phyloP scores from a whole-genome alignment of 2,329 filamentous ascomycete species.

The Fusarium odoratissimum region DNA sequence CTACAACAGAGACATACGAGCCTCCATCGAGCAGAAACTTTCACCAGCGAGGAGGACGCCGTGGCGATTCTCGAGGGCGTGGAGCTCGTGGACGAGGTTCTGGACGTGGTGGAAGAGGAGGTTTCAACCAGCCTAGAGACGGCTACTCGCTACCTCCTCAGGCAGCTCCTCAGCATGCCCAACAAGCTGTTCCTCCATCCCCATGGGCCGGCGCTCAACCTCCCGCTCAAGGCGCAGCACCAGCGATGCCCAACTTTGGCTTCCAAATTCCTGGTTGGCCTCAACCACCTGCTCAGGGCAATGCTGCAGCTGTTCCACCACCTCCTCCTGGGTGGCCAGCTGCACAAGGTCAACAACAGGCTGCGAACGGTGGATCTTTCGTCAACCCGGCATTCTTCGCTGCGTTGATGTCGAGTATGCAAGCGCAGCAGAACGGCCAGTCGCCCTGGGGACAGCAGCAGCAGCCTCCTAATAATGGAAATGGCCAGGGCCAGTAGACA shows the following conservation, averaged over 20 bases:
- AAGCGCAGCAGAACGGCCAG: conserved; percentile 49
- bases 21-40: conserved; percentile 47
- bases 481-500: conserved; percentile 43
- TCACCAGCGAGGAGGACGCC: conserved; percentile 55
- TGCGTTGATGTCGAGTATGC: conserved; percentile 59
- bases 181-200: conserved; percentile 44
- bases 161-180: conserved; percentile 45
- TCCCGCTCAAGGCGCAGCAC: conserved; percentile 32
- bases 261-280: conserved; percentile 60
- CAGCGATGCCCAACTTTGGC: conserved; percentile 51
- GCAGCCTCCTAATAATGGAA: conserved; percentile 45
- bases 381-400: conserved; percentile 70
- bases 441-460: conserved; percentile 45
- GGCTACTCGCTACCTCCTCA: conserved; percentile 58
- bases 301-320: conserved; percentile 54
- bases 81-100: conserved; percentile 56
- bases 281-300: conserved; percentile 43
- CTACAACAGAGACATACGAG: conserved; percentile 54
- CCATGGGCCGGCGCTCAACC: conserved; percentile 31
- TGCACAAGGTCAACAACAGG: conserved; percentile 47
- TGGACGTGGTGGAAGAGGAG: conserved; percentile 55
- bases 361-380: conserved; percentile 56
- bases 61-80: conserved; percentile 60
- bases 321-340: conserved; percentile 53
- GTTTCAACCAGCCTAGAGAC: conserved; percentile 47